Percentiles rank a stretch among this genome's conserved stretches.
These are phyloP conservation scores for Acer campestre DNA, from an alignment of 345 rosid species.

Conservation along the genomic window DNA sequence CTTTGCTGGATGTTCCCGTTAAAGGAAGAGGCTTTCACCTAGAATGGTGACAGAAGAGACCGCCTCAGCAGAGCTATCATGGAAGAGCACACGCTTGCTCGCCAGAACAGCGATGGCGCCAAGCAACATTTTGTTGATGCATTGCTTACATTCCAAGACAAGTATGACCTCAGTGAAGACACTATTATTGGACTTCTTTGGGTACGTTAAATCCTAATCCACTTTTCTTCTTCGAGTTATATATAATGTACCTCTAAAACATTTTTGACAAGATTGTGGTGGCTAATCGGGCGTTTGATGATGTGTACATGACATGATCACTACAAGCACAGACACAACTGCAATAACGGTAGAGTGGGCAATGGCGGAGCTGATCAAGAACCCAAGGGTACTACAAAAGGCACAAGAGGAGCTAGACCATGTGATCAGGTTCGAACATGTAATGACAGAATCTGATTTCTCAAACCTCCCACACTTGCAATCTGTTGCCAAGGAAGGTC, in stretches of 20 bases:
- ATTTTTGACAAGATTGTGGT: no score
- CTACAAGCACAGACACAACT: no score
- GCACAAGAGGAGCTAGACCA: no score
- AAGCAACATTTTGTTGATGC: conserved; percentile 40
- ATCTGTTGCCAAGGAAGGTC: conserved; percentile 62
- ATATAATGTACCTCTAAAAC: no score
- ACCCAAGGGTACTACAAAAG: no score
- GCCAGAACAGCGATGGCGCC: conserved; percentile 52
- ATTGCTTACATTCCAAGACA: conserved; percentile 65
- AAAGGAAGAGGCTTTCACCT: conserved; percentile 22
- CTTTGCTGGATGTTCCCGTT: no score
- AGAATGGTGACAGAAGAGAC: conserved; percentile 72
- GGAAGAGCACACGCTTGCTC: conserved; percentile 78
- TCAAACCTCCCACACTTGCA: no score
- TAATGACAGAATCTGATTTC: conserved; percentile 21
- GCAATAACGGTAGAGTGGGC: no score
- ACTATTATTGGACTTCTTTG: conserved; percentile 85
- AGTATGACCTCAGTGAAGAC: conserved; percentile 83
- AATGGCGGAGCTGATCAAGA: no score
- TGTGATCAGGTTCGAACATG: no score
- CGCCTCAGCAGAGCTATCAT: conserved; percentile 67
- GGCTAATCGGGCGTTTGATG: background rate
- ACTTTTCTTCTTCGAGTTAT: no score
- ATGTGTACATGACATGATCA: no score
- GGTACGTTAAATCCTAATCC: conserved; percentile 35